phyloP scores from a whole-genome alignment of 257 asterid species.

The Apocynum venetum region DNA sequence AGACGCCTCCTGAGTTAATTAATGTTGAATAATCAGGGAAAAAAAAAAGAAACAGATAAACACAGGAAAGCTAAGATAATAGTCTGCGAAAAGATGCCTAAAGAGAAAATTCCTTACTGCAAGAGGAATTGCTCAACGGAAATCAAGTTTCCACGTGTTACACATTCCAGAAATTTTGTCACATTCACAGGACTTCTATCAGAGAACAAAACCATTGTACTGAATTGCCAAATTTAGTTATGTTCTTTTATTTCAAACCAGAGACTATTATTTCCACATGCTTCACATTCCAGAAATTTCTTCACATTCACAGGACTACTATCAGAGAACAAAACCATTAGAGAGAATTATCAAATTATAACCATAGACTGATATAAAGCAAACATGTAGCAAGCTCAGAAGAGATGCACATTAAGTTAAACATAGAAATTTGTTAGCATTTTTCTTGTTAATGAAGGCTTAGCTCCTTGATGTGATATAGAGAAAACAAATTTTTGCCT shows the following conservation, averaged over 20 bases:
- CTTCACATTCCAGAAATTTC: too few species aligned
- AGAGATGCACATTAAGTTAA: too few species aligned
- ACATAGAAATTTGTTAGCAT: too few species aligned
- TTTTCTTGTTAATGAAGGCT: too few species aligned
- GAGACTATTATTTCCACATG: not conserved
- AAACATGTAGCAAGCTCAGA: too few species aligned
- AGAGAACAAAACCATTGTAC: not conserved
- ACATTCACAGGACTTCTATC: not conserved
- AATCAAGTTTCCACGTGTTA: not conserved
- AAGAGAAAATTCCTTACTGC: not conserved
- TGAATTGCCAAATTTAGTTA: not conserved
- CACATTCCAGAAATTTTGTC: not conserved
- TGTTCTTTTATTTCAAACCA: constrained; percentile 7
- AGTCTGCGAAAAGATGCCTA: not conserved
- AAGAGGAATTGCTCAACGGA: not conserved
- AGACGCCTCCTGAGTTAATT: constrained; percentile 6
- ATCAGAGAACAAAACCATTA: too few species aligned
- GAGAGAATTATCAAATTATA: too few species aligned
- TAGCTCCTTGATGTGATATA: too few species aligned
- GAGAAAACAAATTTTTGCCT: too few species aligned
- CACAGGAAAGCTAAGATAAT: not conserved
- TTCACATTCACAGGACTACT: too few species aligned
- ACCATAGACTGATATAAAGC: too few species aligned
- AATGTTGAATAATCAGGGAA: not conserved
- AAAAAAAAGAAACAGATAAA: constrained; percentile 2